Conservation (phyloP, 1,139 yeast species). For the Magnusiomyces tetraspermus region DNA sequence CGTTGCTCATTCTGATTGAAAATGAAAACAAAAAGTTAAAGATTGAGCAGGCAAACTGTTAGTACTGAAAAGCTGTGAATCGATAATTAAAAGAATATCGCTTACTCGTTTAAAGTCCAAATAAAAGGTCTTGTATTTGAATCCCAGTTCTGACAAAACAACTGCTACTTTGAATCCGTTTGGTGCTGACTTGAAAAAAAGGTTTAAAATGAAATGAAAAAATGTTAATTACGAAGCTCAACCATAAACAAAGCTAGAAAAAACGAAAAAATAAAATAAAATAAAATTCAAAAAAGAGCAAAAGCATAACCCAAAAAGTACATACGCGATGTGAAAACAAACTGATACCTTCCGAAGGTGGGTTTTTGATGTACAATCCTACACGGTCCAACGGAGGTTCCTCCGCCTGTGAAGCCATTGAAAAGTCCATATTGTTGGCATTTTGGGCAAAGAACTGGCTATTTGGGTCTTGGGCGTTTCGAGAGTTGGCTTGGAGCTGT, state of each 20-base stretch:
- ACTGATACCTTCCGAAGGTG: conserved; percentile 78
- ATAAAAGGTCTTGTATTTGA: conserved; percentile 72
- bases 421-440: no score
- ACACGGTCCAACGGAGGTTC: conserved; percentile 39
- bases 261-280: no score
- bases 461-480: no score
- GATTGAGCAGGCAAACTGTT: neutral
- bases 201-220: no score
- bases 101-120: conserved; percentile 60
- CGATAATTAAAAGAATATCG: no score
- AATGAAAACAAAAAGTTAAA: neutral
- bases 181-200: conserved; percentile 75
- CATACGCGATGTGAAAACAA: conserved; percentile 63
- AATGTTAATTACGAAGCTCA: no score
- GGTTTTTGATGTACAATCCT: conserved; percentile 63
- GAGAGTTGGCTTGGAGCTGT: conserved; percentile 3
- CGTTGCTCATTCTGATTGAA: conserved; percentile 61
- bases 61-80: no score
- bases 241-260: neutral
- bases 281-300: no score
- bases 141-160: conserved; percentile 71
- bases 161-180: conserved; percentile 96
- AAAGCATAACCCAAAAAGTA: no score
- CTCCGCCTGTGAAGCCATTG: conserved; percentile 12
- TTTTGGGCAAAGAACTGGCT: no score